Evolutionary conservation across 805 yeast genomes (phyloP), one percentile per base, ranked within the genome.

Genomic region (Saturnispora ahearnii): DNA sequence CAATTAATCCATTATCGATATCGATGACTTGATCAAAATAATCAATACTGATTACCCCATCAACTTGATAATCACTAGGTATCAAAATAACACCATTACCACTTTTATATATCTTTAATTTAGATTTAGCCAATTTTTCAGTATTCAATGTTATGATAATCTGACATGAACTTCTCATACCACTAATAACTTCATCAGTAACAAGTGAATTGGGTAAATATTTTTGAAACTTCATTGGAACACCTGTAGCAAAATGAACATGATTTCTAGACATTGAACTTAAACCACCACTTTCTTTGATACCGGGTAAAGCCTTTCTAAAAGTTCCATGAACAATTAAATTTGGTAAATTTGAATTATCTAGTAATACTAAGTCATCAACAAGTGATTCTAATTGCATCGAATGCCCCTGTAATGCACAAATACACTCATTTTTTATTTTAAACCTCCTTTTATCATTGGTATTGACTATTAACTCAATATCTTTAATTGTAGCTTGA

Each of bases 401-500:
- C 0, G 95, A 81, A 64, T 93, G 99, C 4, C 99, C 99, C 65
- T 93, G 99, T 47, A 83, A 82, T 3, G 99, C 98, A 61, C 97
- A 79, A n/a, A 91, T 78, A 10, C 46, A 59, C 11, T 62, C 65
- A 4, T 57, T 67, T 62, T 65, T 9, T 57, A 57, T 5, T 33
- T 74, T 73, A 65, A 82, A 91, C 49, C 99, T 64, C 57, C 82
- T 73, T 66, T 91, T 91, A 48, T 74, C 80, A 58, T 90, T 86
- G 7, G 63, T 69, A 0, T 63, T 71, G 0, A 89, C 96, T 1
- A 88, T 73, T 18, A 77, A 59, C 40, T 69, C 58, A 3, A 93
- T 61, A 51, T 85, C 93, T 13, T 74, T 78, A 2, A 67, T 46
- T 0, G 86, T 77, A 11, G 82, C 70, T 34, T 73, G 70, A 49